Evolutionary conservation across 345 rosid species (phyloP).

Genomic region (Salix koriyanagi): DNA sequence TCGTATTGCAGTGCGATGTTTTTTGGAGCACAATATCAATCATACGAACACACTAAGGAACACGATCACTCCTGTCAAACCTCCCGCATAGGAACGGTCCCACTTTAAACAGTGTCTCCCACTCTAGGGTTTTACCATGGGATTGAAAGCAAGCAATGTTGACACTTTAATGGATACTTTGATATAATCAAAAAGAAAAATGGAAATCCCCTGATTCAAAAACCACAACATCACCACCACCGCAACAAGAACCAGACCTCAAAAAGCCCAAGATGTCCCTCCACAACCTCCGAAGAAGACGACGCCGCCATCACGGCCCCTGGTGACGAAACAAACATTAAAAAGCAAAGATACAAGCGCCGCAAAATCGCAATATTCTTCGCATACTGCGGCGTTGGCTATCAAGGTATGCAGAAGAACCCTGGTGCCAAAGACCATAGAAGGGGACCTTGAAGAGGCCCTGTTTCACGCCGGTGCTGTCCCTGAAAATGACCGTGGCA

Average conservation of each 20-base stretch:
- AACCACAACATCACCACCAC: conserved; percentile 22
- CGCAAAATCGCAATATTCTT: conserved; percentile 89
- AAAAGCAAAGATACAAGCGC: conserved; percentile 58
- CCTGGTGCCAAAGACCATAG: conserved; percentile 93
- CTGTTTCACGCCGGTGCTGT: conserved; percentile 78
- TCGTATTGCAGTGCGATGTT: too few relatives aligned
- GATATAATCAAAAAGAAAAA: background rate
- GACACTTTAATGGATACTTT: conserved; percentile 10
- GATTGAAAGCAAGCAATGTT: background rate
- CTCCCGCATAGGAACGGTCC: background rate
- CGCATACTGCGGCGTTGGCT: conserved; percentile 93
- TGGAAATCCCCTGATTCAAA: conserved; percentile 11
- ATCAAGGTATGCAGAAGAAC: conserved; percentile 97
- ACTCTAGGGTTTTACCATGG: conserved; percentile 36
- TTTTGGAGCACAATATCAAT: too few relatives aligned
- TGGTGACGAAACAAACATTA: conserved; percentile 35
- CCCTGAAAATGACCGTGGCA: conserved; percentile 76
- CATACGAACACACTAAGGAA: background rate
- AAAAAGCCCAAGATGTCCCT: conserved; percentile 67
- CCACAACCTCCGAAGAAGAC: conserved; percentile 43
- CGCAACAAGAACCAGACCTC: conserved; percentile 48
- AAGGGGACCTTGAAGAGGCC: conserved; percentile 94
- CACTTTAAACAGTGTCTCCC: background rate
- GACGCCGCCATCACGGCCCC: conserved; percentile 27
- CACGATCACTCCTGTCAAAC: background rate